Conservation (phyloP, 176 grass and related monocot species). For the Elaeis guineensis region DNA sequence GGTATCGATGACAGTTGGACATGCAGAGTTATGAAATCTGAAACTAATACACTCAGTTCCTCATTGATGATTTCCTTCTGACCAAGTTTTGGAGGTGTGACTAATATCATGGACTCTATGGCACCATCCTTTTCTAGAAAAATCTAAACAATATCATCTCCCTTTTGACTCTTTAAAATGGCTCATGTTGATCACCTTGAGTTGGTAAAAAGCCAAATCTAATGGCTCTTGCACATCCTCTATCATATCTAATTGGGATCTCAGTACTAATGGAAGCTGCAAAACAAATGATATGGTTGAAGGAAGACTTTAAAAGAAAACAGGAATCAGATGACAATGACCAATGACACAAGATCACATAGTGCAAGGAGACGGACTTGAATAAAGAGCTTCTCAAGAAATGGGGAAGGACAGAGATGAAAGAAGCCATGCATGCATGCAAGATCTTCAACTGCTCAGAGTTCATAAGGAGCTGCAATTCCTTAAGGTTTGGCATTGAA, state of each 20-base stretch:
- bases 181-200: conserved; percentile 37
- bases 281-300: neutral
- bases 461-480: conserved; percentile 29
- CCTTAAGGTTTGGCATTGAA: no score
- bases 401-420: neutral
- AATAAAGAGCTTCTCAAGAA: conserved; percentile 45
- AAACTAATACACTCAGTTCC: conserved; percentile 2
- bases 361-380: conserved; percentile 9
- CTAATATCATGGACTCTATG: conserved; percentile 42
- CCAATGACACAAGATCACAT: neutral
- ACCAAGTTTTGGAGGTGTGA: conserved; percentile 7
- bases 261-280: conserved; percentile 18
- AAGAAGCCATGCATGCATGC: conserved; percentile 19
- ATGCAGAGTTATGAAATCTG: conserved; percentile 20
- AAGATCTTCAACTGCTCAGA: conserved; percentile 14
- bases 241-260: neutral
- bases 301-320: conserved; percentile 1
- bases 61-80: neutral
- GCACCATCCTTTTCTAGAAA: conserved; percentile 22
- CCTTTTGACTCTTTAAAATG: conserved; percentile 26
- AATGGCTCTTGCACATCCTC: neutral
- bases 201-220: conserved; percentile 20
- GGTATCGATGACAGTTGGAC: conserved; percentile 2
- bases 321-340: neutral
- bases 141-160: conserved; percentile 34